phyloP scores from a whole-genome alignment of 441 rosid species.

The Croton setiger region DNA sequence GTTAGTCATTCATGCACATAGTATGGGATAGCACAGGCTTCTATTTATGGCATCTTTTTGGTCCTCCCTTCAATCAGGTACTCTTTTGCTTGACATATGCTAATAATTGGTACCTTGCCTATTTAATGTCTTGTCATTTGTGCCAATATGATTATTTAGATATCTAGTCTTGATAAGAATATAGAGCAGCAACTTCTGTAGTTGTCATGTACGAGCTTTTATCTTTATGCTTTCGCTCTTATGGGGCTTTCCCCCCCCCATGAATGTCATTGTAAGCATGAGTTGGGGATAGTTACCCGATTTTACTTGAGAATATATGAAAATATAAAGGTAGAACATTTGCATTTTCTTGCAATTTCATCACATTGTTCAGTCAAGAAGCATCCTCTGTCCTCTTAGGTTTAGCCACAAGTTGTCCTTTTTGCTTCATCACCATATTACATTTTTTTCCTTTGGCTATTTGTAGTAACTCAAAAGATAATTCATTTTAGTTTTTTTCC shows the following conservation, averaged over 20 bases:
- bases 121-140: background rate
- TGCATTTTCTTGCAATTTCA: background rate
- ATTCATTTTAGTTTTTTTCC: background rate
- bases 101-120: background rate
- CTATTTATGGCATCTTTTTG: slow-evolving; percentile 4
- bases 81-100: background rate
- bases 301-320: background rate
- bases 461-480: background rate
- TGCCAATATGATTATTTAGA: background rate
- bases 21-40: slow-evolving; percentile 16
- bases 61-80: slow-evolving; percentile 36
- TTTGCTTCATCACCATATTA: background rate
- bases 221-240: background rate
- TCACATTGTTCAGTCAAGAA: background rate
- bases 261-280: background rate
- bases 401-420: background rate
- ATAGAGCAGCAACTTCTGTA: background rate
- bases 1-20: slow-evolving; percentile 28
- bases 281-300: background rate
- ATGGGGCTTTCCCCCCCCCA: background rate
- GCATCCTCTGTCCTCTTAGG: background rate
- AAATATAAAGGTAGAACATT: background rate
- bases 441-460: background rate
- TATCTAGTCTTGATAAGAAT: too few species aligned
- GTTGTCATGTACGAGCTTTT: background rate